Base-by-base conservation (phyloP, 1,284 basidiomycete species). In the Ganoderma resinaceum region DNA sequence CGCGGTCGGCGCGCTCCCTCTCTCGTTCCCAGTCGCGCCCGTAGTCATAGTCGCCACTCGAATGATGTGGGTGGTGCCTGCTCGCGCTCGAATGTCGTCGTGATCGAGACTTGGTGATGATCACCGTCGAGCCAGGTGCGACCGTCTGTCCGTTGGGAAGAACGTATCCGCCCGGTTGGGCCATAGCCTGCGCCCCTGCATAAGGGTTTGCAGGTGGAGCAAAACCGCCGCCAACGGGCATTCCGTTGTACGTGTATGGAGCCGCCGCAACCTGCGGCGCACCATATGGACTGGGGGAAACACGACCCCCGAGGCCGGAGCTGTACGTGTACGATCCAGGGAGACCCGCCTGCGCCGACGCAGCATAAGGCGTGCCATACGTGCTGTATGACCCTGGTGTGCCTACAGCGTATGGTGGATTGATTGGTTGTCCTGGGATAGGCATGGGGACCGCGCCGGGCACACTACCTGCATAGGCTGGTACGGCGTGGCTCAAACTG, bases 51-150 rank as follows among this genome's bases (percentile, higher is more conserved):
- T 70, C 65, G 35, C 66, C 61, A 38, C 66, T 53, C 31, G 71
- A 66, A 26, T 72, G 75, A 31, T 70, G 70, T 23, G 80, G 79
- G 61, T 68, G 70, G 61, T 69, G 70, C 16, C 63, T 60, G 58
- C 70, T 65, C 12, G 68, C 59, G 26, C 66, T 70, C 23, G 73
- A 74, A 66, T 68, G 69, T 26, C 72, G 46, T 29, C 69, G 70
- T 23, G 69, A 70, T 52, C 70, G 72, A 4, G 46, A 14, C 46
- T 35, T 53, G 52, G 65, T 61, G 60, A 75, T 67, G 61, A 77
- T 68, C 38, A 77, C 71, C 8, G 76, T 73, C 53, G 76, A 73
- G 9, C 75, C 75, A 0, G 71, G 66, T 0, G 70, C 68, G 3
- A 66, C 66, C 0, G 53, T 37, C 49, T 66, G 65, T 11, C 69